These are phyloP conservation scores for Alternaria hordeiaustralica DNA, from an alignment of 2,329 filamentous ascomycete genomes.

Conservation along the genomic window DNA sequence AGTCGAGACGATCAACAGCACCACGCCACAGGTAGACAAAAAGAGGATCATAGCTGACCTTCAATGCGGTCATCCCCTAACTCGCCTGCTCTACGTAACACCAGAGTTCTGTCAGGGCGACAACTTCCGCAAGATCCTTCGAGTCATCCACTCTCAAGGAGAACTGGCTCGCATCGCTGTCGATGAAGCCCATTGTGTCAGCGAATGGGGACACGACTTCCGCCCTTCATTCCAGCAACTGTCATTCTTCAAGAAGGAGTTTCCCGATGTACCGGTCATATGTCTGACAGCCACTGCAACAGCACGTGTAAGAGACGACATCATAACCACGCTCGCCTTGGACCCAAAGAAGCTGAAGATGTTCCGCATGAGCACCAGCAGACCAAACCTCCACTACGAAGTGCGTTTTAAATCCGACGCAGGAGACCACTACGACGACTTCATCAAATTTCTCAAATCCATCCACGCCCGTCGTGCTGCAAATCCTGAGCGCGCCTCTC, in stretches of 20 bases:
- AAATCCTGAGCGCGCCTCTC: constrained; percentile 61
- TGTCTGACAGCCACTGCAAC: constrained; percentile 94
- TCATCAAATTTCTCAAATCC: constrained; percentile 76
- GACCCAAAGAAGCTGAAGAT: constrained; percentile 68
- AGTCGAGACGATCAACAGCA: constrained; percentile 87
- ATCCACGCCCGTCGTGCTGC: constrained; percentile 73
- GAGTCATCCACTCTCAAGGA: constrained; percentile 76
- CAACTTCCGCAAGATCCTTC: constrained; percentile 76
- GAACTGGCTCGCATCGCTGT: constrained; percentile 89
- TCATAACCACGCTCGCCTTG: constrained; percentile 76
- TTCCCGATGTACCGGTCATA: constrained; percentile 87
- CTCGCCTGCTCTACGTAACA: constrained; percentile 87
- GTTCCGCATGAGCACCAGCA: constrained; percentile 83
- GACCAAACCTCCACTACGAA: constrained; percentile 89
- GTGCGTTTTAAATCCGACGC: constrained; percentile 82
- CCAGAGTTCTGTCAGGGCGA: constrained; percentile 84
- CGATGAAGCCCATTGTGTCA: constrained; percentile 96
- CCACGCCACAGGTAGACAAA: constrained; percentile 70
- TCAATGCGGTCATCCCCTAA: constrained; percentile 83
- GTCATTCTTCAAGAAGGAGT: constrained; percentile 81
- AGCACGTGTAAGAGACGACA: constrained; percentile 77
- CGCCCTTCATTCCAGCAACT: constrained; percentile 89
- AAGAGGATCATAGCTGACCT: constrained; percentile 78
- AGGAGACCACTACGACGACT: constrained; percentile 75
- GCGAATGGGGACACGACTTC: constrained; percentile 98